phyloP scores from a whole-genome alignment of 164 flowering plant species.

The Berberis thunbergii region DNA sequence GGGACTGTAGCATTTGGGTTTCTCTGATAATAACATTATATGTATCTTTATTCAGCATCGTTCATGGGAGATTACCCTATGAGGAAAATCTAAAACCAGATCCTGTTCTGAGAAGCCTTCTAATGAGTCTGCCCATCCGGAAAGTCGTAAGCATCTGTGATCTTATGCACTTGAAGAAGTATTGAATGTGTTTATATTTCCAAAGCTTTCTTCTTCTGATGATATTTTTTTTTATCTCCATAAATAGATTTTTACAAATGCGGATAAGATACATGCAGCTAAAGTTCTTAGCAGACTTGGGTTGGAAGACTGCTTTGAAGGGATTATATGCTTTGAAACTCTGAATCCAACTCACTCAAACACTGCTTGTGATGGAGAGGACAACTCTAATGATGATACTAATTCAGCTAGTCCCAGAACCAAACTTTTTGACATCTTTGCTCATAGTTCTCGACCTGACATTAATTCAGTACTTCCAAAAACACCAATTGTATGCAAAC shows the following conservation, averaged over 20 bases:
- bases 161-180: not conserved
- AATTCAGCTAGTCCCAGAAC: not conserved
- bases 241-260: slow-evolving; percentile 74
- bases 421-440: slow-evolving; percentile 26
- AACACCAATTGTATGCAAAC: slow-evolving; percentile 82
- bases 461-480: slow-evolving; percentile 30
- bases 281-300: slow-evolving; percentile 63
- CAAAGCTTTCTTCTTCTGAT: not conserved
- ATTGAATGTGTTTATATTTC: not conserved
- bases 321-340: slow-evolving; percentile 81
- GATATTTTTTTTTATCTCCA: not conserved
- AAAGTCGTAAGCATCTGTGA: slow-evolving; percentile 60
- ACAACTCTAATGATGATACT: slow-evolving; percentile 5
- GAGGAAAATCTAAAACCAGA: slow-evolving; percentile 59
- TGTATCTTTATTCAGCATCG: slow-evolving; percentile 38
- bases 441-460: slow-evolving; percentile 17
- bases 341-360: slow-evolving; percentile 37
- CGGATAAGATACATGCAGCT: slow-evolving; percentile 64
- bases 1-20: too few relatives aligned
- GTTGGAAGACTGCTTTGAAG: slow-evolving; percentile 84
- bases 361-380: slow-evolving; percentile 12
- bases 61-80: slow-evolving; percentile 86
- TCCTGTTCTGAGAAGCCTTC: slow-evolving; percentile 47
- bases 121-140: slow-evolving; percentile 64
- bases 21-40: not conserved